Evolutionary conservation across 2,329 filamentous ascomycete genomes (phyloP).

Genomic region (Didymella arachidicola): DNA sequence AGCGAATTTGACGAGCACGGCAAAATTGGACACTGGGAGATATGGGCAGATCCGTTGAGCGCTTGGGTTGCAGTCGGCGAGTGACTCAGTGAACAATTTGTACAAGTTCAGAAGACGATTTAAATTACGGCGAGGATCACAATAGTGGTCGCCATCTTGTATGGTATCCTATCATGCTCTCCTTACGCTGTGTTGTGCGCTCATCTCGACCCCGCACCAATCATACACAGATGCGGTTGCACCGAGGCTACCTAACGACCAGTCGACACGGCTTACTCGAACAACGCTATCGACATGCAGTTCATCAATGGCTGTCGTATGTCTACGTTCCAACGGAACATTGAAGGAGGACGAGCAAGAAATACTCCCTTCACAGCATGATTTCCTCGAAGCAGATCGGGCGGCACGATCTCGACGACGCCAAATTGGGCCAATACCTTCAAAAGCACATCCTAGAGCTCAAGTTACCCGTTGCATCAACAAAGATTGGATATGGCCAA

Average conservation of each 20-base stretch:
- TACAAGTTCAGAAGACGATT: background rate
- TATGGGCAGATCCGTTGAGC: conserved; percentile 56
- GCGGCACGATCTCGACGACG: conserved; percentile 43
- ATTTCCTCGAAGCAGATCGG: conserved; percentile 25
- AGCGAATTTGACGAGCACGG: conserved; percentile 51
- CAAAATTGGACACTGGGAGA: conserved; percentile 54
- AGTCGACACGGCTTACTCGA: conserved; percentile 23
- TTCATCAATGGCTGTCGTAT: background rate
- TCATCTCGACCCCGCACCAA: conserved; percentile 19
- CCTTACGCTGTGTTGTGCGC: background rate
- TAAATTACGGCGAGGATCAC: background rate
- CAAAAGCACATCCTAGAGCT: conserved; percentile 36
- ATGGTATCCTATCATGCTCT: background rate
- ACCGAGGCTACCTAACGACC: conserved; percentile 25
- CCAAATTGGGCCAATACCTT: conserved; percentile 41
- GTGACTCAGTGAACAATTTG: conserved; percentile 4
- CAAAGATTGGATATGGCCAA: conserved; percentile 92
- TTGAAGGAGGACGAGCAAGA: background rate
- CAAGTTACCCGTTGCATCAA: conserved; percentile 39
- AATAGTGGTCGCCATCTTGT: background rate
- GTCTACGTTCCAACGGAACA: background rate
- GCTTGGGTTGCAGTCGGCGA: conserved; percentile 52
- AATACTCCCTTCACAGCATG: background rate
- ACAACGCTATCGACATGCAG: conserved; percentile 6
- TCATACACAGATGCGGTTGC: conserved; percentile 5